These are phyloP conservation scores for Lactifluus rugatus DNA, from an alignment of 768 basidiomycete species.

Conservation along the genomic window DNA sequence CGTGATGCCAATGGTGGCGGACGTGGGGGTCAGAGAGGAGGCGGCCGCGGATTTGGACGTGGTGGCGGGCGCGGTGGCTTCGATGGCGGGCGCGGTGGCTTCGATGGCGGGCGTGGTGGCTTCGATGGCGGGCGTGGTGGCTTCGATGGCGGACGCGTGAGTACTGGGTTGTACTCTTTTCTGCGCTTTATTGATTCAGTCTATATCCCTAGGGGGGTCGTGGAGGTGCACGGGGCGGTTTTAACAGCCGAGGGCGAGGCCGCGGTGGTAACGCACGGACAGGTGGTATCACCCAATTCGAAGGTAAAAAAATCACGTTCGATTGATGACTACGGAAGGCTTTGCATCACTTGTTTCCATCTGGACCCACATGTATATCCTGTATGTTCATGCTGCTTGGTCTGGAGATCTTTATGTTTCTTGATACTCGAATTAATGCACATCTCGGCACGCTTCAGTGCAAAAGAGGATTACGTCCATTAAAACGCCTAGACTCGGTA, in stretches of 20 bases:
- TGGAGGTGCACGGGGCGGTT: constrained; percentile 36
- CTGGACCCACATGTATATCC: neutral
- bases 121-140: constrained; percentile 39
- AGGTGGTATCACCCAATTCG: constrained; percentile 54
- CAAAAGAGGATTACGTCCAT: neutral
- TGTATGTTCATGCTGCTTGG: neutral
- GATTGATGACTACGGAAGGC: constrained; percentile 8
- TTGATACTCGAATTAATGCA: neutral
- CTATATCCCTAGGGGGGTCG: constrained; percentile 13
- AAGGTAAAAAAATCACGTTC: constrained; percentile 65
- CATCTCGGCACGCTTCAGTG: neutral
- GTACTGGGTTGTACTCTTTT: constrained; percentile 14
- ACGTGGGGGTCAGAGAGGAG: constrained; percentile 35
- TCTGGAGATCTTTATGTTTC: neutral
- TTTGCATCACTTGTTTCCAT: neutral
- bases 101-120: constrained; percentile 37
- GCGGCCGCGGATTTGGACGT: constrained; percentile 33
- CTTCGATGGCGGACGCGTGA: constrained; percentile 36
- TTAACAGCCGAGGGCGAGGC: constrained; percentile 28
- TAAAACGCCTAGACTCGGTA: neutral
- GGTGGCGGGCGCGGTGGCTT: constrained; percentile 33
- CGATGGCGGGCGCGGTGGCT: constrained; percentile 36
- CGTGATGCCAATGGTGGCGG: constrained; percentile 53
- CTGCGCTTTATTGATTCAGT: neutral
- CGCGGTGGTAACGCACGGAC: constrained; percentile 42